Base-by-base conservation (phyloP, 768 basidiomycete species). In the Tulasnella calospora region DNA sequence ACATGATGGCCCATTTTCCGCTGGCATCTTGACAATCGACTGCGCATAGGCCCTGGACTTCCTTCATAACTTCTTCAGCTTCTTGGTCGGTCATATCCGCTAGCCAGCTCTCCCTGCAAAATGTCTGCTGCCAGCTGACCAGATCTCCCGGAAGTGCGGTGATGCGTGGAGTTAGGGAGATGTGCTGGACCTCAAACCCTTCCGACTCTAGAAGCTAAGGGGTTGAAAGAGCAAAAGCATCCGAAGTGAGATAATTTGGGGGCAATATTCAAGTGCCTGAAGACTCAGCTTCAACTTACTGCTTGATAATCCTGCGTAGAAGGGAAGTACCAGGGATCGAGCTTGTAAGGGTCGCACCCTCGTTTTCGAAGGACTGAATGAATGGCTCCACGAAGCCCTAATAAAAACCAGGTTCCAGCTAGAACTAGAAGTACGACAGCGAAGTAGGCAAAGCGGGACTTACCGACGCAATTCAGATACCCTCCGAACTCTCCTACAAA, bases 271-370 rank as follows among this genome's bases (percentile, higher is more conserved):
- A 30, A 38, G n/a, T 36, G 57, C 2, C 51, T 78, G 38, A 33
- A 74, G 47, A 69, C 19, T n/a, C 23, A 30, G 55, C 83, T 86
- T 85, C 70, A 67, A 67, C 61, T 67, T 35, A 67, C 61, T 1
- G 61, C 9, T 35, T 83, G 84, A 83, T 95, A 94, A 79, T 92
- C 89, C 38, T 89, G 87, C 15, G 87, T 86, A 0, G 91, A 91
- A 5, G 94, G 94, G 82, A 94, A 95, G 85, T 89, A 94, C 93
- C 93, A 95, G 0, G 94, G 94, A 82, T 96, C 94, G 61, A 90
- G 82, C 15, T 83, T 81, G 12, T 84, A 83, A 13, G 93, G 89
- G 83, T 94, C 86, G 76, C 89, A 83, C 0, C 92, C 92, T 36
- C 87, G 86, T 40, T 84, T 83, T 77, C 84, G 84, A 51, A 91